Evolutionary conservation across 768 basidiomycete species (phyloP).

Genomic region (Cystofilobasidium capitatum): DNA sequence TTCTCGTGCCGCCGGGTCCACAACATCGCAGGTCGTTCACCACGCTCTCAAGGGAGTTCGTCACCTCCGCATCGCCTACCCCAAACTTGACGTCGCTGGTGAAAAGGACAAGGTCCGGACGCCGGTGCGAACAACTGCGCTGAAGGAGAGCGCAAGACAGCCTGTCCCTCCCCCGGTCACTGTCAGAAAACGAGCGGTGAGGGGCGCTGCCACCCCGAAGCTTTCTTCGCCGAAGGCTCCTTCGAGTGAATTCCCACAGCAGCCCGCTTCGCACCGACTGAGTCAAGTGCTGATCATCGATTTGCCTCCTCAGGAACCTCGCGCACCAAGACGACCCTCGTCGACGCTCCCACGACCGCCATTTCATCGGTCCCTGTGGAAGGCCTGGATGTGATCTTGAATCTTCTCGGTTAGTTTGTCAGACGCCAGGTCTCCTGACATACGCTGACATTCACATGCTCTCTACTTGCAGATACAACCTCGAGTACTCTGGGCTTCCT

Average conservation of each 20-base stretch:
- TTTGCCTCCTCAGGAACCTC: background rate
- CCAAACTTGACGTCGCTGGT: background rate
- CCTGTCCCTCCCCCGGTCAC: background rate
- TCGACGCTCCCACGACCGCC: background rate
- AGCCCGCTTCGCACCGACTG: too few species aligned
- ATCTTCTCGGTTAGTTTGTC: conserved; percentile 18
- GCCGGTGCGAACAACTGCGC: background rate
- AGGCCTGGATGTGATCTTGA: conserved; percentile 33
- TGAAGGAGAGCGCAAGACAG: conserved; percentile 22
- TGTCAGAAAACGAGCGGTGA: background rate
- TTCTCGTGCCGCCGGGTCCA: conserved; percentile 51
- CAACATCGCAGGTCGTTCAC: conserved; percentile 43
- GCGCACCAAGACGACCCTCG: background rate
- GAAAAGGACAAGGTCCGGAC: background rate
- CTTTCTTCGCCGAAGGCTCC: background rate
- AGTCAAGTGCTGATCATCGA: background rate
- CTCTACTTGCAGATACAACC: conserved; percentile 30
- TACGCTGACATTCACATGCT: background rate
- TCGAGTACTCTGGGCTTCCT: conserved; percentile 58
- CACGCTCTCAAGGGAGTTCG: conserved; percentile 51
- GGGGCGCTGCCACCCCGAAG: background rate
- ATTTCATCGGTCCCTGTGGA: background rate
- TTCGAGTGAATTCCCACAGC: background rate
- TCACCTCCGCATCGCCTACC: background rate
- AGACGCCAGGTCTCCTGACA: too few species aligned